Evolutionary conservation across 108 stramenopile genomes (phyloP), one percentile per base, ranked within the genome.

Genomic region (Skeletonema grethae): DNA sequence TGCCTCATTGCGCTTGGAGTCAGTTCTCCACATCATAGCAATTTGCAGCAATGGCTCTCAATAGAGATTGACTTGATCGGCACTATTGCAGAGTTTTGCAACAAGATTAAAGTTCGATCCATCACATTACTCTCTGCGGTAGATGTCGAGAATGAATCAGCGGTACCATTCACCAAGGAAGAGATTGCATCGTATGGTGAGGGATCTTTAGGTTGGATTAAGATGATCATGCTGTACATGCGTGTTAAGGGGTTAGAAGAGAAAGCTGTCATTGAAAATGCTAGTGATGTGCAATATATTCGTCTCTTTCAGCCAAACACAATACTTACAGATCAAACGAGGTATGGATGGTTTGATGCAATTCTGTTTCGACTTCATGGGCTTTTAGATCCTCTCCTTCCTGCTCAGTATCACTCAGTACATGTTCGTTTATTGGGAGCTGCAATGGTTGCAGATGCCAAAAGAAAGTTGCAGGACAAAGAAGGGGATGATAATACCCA

Each of bases 331-430:
- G 58, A 73, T 22, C 24, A 58, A 24, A 31, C 24, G n/a, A 53
- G 72, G 34, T 73, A 73, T 20, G 72, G 72, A 18, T 73, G 72
- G 72, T 18, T 73, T 11, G 72, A 73, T 34, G 57, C 53, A 56
- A 60, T 57, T 9, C 25, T 73, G 10, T 73, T 73, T 56, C 31
- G 22, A 57, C 20, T 73, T 18, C 67, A 69, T 13, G 20, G 30
- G 3, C 22, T 60, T 22, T 11, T 73, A 7, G 72, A 73, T 61
- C 67, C 55, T 4, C 15, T 13, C 20, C 16, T 73, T 57, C 72
- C 72, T 15, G 22, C 67, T 1, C n/a, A 38, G 18, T 73, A 69
- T 22, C 72, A 69, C 15, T 73, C 72, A 16, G 72, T 73, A 7
- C 16, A 59, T 18, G 58, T 61, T 9, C 10, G 28, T 9, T 60